Evolutionary conservation across 108 stramenopile genomes (phyloP).

Genomic region (Nitzschia inconspicua): DNA sequence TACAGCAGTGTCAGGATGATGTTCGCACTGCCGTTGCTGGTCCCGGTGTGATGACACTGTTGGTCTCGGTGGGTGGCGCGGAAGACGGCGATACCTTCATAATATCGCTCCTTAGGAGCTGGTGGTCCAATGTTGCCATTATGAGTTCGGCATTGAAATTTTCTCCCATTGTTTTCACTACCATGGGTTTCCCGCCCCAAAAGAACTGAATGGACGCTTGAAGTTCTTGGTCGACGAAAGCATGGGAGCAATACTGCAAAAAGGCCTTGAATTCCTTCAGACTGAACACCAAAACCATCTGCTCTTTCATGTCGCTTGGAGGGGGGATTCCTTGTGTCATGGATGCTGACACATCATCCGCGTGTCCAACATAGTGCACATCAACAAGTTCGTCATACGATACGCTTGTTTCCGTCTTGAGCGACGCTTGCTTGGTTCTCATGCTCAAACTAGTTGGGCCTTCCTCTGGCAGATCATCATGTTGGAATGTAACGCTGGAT

Average conservation of each 20-base stretch:
- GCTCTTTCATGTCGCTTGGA: slow-evolving; percentile 62
- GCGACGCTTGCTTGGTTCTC: background rate
- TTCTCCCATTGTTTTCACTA: slow-evolving; percentile 55
- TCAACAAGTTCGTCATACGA: slow-evolving; percentile 71
- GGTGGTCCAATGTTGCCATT: slow-evolving; percentile 77
- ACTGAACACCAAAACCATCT: slow-evolving; percentile 77
- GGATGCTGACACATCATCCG: slow-evolving; percentile 17
- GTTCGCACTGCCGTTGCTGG: no score
- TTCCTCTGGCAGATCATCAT: slow-evolving; percentile 24
- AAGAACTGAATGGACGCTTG: slow-evolving; percentile 57
- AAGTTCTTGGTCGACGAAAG: slow-evolving; percentile 44
- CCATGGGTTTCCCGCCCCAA: slow-evolving; percentile 83
- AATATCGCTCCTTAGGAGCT: slow-evolving; percentile 21
- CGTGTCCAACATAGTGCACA: slow-evolving; percentile 51
- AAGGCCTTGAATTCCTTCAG: slow-evolving; percentile 80
- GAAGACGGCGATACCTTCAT: no score
- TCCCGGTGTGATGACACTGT: no score
- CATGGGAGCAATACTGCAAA: slow-evolving; percentile 73
- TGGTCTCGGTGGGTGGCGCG: no score
- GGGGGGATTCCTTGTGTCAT: slow-evolving; percentile 25
- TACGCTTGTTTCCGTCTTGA: slow-evolving; percentile 80
- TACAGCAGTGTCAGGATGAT: no score
- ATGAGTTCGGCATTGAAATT: slow-evolving; percentile 55
- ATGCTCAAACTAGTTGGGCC: background rate
- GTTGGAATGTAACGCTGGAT: slow-evolving; percentile 28